Evolutionary conservation across 1,284 basidiomycete species (phyloP), one percentile per base, ranked within the genome.

Genomic region (Cystobasidiaceae sp.): DNA sequence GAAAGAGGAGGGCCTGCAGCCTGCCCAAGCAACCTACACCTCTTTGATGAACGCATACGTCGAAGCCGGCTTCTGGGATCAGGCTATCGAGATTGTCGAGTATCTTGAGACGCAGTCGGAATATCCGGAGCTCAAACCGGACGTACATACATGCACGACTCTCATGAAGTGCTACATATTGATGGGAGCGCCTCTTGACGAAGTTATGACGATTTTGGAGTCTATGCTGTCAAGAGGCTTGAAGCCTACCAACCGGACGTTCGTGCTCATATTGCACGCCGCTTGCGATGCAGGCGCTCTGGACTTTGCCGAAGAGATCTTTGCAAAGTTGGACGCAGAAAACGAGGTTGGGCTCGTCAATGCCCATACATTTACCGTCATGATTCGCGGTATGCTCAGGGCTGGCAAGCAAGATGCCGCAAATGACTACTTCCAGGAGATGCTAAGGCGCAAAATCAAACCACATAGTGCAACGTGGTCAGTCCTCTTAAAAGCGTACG

Each of bases 101-200:
- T 90, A 85, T 75, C 76, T 93, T 54, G 78, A 80, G 21, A 73
- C 75, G 1, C 74, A 81, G 15, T 74, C 75, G 2, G 72, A 71
- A 44, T 67, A 69, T 25, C 60, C 72, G 21, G 69, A 69, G 32
- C 30, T 73, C 9, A 62, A 67, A 5, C 71, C 72, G 37, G 73
- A 74, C 52, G 71, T 73, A 57, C 67, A 69, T n/a, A 71, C 87
- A 33, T 85, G 85, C 75, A 91, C 92, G 74, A 86, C 85, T 19
- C 81, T 97, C 25, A 79, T 97, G 71, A 91, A 91, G 78, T 89
- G 90, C 0, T 88, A 91, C 72, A 84, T 97, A 51, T 79, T 87
- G 45, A 83, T 90, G 56, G 88, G 87, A 11, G 83, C 89, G 2
- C 90, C 93, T 0, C 87, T 88, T 72, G 77, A 79, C 37, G 76